phyloP scores from a whole-genome alignment of 257 asterid genomes.

The Solanum tarijense region DNA sequence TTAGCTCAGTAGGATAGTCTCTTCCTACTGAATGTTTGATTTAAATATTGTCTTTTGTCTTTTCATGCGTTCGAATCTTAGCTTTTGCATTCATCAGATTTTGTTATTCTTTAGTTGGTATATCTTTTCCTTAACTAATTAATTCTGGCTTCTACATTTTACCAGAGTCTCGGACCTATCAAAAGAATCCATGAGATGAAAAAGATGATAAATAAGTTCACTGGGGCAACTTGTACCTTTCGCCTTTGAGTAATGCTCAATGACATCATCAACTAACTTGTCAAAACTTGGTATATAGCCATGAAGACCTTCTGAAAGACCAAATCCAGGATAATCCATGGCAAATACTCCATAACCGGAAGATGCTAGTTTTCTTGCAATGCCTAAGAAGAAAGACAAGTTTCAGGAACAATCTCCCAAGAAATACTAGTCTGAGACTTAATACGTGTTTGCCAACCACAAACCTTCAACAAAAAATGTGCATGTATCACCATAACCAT shows the following conservation, averaged over 20 bases:
- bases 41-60: background rate
- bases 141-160: background rate
- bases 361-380: slow-evolving; percentile 25
- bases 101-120: background rate
- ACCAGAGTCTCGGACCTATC: background rate
- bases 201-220: background rate
- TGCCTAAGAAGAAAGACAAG: slow-evolving; percentile 31
- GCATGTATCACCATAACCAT: slow-evolving; percentile 46
- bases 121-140: background rate
- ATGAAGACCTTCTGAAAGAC: slow-evolving; percentile 50
- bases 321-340: slow-evolving; percentile 45
- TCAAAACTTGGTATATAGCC: slow-evolving; percentile 48
- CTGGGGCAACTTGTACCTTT: slow-evolving; percentile 20
- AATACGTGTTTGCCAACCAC: slow-evolving; percentile 1
- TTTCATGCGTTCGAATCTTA: background rate
- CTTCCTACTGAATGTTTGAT: background rate
- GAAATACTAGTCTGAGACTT: slow-evolving; percentile 13
- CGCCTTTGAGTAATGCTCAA: slow-evolving; percentile 39
- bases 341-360: slow-evolving; percentile 16
- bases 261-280: slow-evolving; percentile 41
- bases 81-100: background rate
- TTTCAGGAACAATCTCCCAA: background rate
- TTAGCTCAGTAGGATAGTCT: background rate
- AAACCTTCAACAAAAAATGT: slow-evolving; percentile 35
- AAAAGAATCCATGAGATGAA: background rate